These are phyloP conservation scores for Escovopsis sp. DNA, from an alignment of 2,329 filamentous ascomycete genomes.

Conservation along the genomic window DNA sequence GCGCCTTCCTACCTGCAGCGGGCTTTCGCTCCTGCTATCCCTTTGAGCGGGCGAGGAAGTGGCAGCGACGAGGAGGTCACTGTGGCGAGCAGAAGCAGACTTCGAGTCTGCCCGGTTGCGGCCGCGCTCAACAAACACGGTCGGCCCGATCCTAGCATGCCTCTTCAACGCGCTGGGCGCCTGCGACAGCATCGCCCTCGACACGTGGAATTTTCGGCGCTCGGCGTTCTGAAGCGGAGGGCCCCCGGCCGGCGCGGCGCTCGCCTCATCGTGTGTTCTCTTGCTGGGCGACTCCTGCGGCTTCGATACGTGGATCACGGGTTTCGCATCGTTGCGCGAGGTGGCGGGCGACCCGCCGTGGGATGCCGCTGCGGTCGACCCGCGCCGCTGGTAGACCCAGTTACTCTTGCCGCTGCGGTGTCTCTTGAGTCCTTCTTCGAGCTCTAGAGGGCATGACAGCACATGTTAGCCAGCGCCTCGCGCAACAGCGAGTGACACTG, in stretches of 20 bases:
- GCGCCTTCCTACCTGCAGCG: not conserved
- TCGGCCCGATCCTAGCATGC: conserved; percentile 24
- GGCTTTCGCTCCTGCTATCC: not conserved
- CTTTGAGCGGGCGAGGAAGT: no score
- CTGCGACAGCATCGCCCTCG: conserved; percentile 27
- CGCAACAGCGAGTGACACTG: no score
- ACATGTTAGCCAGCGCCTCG: conserved; percentile 7
- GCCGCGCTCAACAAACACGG: conserved; percentile 41
- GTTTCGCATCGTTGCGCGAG: conserved; percentile 14
- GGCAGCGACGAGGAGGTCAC: not conserved
- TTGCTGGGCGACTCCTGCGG: conserved; percentile 15
- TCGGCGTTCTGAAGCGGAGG: conserved; percentile 14
- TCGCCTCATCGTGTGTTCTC: no score
- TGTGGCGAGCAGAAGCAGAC: conserved; percentile 7
- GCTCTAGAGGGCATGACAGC: conserved; percentile 19
- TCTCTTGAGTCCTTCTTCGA: conserved; percentile 38
- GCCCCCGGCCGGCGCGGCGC: no score
- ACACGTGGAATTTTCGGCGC: conserved; percentile 41
- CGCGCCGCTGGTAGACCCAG: conserved; percentile 41
- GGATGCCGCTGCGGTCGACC: conserved; percentile 13
- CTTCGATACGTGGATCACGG: conserved; percentile 33
- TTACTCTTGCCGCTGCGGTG: conserved; percentile 33
- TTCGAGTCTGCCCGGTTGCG: conserved; percentile 20
- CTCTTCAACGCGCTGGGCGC: conserved; percentile 21
- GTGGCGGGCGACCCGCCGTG: conserved; percentile 2